Conservation (phyloP, 129 eudicot genomes). For the Flaveria bidentis region DNA sequence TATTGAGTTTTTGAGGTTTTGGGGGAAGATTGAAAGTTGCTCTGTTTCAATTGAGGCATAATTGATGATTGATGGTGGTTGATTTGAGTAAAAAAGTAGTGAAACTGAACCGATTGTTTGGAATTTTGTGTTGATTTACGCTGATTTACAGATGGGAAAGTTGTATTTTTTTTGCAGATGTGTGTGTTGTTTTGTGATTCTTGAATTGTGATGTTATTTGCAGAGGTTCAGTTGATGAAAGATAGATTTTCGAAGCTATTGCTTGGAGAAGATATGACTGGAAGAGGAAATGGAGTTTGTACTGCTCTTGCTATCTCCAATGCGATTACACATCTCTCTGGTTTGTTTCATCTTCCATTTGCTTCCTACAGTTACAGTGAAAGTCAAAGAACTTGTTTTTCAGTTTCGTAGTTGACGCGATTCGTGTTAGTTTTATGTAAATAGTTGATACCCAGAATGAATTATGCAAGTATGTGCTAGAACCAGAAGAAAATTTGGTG, state of each 20-base stretch:
- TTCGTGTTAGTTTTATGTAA: not conserved
- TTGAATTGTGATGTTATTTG: slow-evolving; percentile 18
- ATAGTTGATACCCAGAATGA: not conserved
- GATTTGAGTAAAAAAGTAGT: slow-evolving; percentile 6
- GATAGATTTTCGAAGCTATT: slow-evolving; percentile 69
- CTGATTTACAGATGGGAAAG: no score
- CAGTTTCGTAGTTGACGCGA: not conserved
- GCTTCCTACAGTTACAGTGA: not conserved
- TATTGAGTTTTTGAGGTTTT: not conserved
- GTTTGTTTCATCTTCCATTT: slow-evolving; percentile 37
- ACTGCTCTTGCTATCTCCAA: slow-evolving; percentile 82
- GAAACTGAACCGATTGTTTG: not conserved
- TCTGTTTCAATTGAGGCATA: not conserved
- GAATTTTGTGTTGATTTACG: not conserved
- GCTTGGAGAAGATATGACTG: slow-evolving; percentile 84
- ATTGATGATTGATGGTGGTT: not conserved
- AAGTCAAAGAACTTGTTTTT: not conserved
- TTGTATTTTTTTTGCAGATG: no score
- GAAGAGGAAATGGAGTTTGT: slow-evolving; percentile 74
- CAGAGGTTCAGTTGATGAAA: slow-evolving; percentile 69
- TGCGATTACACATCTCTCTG: slow-evolving; percentile 80
- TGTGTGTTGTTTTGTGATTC: slow-evolving; percentile 9
- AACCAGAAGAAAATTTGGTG: not conserved
- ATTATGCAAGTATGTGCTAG: not conserved
- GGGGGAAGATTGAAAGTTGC: no score